phyloP scores from a whole-genome alignment of 345 rosid genomes.

The Combretum micranthum region DNA sequence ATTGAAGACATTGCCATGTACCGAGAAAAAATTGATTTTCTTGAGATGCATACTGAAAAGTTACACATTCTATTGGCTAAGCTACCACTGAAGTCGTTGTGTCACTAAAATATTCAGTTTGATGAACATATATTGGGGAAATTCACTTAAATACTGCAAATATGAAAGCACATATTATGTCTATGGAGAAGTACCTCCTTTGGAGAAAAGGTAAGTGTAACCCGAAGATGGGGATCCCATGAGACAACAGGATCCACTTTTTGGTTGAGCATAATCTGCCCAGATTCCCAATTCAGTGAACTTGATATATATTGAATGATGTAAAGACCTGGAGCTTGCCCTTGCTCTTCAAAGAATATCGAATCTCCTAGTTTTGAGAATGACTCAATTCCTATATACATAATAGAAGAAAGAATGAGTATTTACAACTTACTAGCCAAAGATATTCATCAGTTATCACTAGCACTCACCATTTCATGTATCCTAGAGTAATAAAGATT shows the following conservation, averaged over 20 bases:
- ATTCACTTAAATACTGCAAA: background rate
- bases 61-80: too few species aligned
- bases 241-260: constrained; percentile 62
- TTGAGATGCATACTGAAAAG: too few species aligned
- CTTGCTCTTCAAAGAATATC: constrained; percentile 78
- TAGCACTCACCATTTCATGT: too few species aligned
- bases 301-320: constrained; percentile 78
- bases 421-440: background rate
- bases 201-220: constrained; percentile 39
- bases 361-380: constrained; percentile 96
- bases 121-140: too few species aligned
- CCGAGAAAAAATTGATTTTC: too few species aligned
- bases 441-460: too few species aligned
- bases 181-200: constrained; percentile 28
- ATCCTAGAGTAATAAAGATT: too few species aligned
- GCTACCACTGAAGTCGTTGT: too few species aligned
- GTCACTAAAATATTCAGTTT: too few species aligned
- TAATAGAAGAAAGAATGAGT: background rate
- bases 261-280: constrained; percentile 45
- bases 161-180: background rate
- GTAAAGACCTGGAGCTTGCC: constrained; percentile 56
- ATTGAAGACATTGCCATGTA: too few species aligned
- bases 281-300: constrained; percentile 60
- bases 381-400: constrained; percentile 61
- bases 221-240: constrained; percentile 53